A percentile compares a stretch with the other conserved stretches of the same genome.
These are phyloP conservation scores for Cenchrus fungigraminus DNA, from an alignment of 176 grass and related monocot genomes.

Conservation along the genomic window DNA sequence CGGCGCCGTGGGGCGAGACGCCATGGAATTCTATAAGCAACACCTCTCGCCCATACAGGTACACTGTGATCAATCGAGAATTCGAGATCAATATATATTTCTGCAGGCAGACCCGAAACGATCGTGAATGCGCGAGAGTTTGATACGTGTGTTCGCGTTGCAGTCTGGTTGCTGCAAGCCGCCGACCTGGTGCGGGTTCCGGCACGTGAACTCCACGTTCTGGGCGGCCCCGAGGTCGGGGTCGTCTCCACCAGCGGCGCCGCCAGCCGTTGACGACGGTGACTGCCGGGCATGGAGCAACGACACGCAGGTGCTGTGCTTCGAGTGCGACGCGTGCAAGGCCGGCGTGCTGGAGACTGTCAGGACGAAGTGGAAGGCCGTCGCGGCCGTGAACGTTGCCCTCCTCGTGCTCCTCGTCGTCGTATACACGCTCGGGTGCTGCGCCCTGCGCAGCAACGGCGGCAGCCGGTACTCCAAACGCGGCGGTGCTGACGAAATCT, in stretches of 20 bases:
- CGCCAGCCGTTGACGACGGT: conserved; percentile 24
- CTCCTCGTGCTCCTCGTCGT: conserved; percentile 55
- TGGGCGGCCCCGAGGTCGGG: conserved; percentile 44
- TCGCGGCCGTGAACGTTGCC: conserved; percentile 35
- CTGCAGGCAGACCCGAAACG: not conserved
- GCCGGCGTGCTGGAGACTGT: conserved; percentile 63
- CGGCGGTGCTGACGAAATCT: conserved; percentile 7
- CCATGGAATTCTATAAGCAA: conserved; percentile 53
- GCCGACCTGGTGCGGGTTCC: conserved; percentile 60
- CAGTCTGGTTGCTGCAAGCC: conserved; percentile 88
- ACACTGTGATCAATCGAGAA: not conserved
- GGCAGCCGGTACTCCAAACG: not conserved
- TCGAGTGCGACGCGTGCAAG: conserved; percentile 76
- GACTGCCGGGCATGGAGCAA: conserved; percentile 77
- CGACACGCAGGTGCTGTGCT: conserved; percentile 56
- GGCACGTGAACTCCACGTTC: conserved; percentile 57
- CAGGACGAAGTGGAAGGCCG: conserved; percentile 65
- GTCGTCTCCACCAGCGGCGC: not conserved
- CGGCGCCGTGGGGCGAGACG: conserved; percentile 18
- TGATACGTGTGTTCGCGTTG: not conserved
- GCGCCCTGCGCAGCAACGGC: conserved; percentile 52
- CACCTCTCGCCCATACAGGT: conserved; percentile 72
- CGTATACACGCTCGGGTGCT: conserved; percentile 72
- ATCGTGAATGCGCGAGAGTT: not conserved
- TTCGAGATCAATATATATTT: too few relatives aligned